Percentiles rank a stretch among this genome's conserved stretches.
Evolutionary conservation across 1,139 yeast genomes (phyloP).

Genomic region (Trichomonascaceae sp.): DNA sequence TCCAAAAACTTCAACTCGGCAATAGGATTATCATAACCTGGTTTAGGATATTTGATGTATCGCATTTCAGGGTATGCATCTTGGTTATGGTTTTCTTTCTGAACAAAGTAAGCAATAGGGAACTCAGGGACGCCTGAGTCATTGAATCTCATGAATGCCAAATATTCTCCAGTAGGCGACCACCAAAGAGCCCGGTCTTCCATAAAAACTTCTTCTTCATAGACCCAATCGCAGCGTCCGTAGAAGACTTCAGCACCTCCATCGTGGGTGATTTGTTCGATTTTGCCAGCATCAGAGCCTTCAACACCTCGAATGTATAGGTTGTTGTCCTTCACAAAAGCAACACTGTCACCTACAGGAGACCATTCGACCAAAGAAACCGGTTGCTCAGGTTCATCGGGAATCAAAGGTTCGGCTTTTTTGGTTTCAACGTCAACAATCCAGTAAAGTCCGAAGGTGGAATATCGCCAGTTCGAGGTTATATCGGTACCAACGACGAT

Average conservation of each 20-base stretch:
- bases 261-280: slow-evolving; percentile 52
- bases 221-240: slow-evolving; percentile 95
- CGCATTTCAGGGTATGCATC: slow-evolving; percentile 55
- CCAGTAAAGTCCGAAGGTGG: slow-evolving; percentile 65
- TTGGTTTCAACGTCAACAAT: slow-evolving; percentile 41
- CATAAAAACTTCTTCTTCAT: slow-evolving; percentile 83
- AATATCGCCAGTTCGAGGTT: slow-evolving; percentile 67
- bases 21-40: slow-evolving; percentile 70
- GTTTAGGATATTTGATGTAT: slow-evolving; percentile 76
- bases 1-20: slow-evolving; percentile 46
- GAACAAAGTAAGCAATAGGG: slow-evolving; percentile 57
- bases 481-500: slow-evolving; percentile 50
- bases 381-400: slow-evolving; percentile 25
- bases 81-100: slow-evolving; percentile 28
- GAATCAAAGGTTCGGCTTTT: slow-evolving; percentile 39
- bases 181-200: slow-evolving; percentile 76
- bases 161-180: slow-evolving; percentile 63
- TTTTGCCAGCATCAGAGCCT: slow-evolving; percentile 20
- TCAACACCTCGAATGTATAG: slow-evolving; percentile 42
- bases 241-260: slow-evolving; percentile 67
- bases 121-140: slow-evolving; percentile 66
- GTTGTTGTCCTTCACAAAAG: slow-evolving; percentile 63
- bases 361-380: slow-evolving; percentile 64
- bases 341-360: slow-evolving; percentile 59
- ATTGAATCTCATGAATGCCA: slow-evolving; percentile 62